Percentiles rank a stretch among this genome's conserved stretches.
Evolutionary conservation across 306 rosid species (phyloP).

Genomic region (Vicia villosa): DNA sequence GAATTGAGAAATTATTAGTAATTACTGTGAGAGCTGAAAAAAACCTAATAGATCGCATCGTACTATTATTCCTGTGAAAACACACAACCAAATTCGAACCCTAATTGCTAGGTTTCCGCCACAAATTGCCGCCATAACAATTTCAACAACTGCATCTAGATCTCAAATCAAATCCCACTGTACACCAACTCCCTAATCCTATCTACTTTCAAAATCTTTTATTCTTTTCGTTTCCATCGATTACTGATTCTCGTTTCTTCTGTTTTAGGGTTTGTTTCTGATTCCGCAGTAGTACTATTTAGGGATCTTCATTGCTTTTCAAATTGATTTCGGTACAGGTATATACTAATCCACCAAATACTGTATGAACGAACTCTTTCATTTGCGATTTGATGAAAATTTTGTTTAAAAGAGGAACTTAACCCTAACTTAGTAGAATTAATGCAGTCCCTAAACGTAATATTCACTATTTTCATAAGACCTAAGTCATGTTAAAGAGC

Average conservation of each 20-base stretch:
- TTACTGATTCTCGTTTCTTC: not conserved
- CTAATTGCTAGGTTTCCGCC: not conserved
- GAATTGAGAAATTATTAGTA: not conserved
- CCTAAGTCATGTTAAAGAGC: not conserved
- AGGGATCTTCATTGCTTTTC: not conserved
- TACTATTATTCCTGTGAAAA: not conserved
- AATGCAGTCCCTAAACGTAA: not conserved
- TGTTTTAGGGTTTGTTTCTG: not conserved
- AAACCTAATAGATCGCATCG: constrained; percentile 8
- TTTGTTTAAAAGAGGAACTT: not conserved
- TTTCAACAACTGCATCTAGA: not conserved
- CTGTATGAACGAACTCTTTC: too few relatives aligned
- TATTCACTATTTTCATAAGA: not conserved
- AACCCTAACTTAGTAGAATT: not conserved
- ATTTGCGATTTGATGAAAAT: not conserved
- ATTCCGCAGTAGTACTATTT: not conserved
- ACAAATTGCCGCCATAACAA: constrained; percentile 5
- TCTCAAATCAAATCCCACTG: not conserved
- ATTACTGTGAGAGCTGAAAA: not conserved
- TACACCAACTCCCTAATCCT: not conserved
- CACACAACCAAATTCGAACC: constrained; percentile 2
- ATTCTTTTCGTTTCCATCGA: not conserved
- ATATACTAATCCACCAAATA: not conserved
- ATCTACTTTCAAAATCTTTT: not conserved
- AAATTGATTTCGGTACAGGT: constrained; percentile 1